Percentiles rank a stretch among this genome's conserved stretches.
Evolutionary conservation across 495 filamentous ascomycete genomes (phyloP).

Genomic region (Aspergillus cavernicola): DNA sequence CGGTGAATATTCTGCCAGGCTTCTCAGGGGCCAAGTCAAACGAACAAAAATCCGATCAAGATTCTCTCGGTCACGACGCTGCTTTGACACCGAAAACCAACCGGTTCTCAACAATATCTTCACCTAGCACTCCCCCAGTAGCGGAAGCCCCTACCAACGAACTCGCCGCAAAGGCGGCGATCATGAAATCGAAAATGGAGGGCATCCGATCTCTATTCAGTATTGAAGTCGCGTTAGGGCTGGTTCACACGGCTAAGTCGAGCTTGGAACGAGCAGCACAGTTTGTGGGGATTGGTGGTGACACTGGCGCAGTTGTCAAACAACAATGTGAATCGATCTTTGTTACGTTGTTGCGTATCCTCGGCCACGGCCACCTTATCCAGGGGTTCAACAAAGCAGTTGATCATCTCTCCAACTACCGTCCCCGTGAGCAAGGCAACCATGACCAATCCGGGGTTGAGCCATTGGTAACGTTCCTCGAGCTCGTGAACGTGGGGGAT

Average conservation of each 20-base stretch:
- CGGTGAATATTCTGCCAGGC: slow-evolving; percentile 80
- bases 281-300: slow-evolving; percentile 74
- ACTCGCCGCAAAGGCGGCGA: slow-evolving; percentile 88
- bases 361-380: slow-evolving; percentile 85
- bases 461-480: slow-evolving; percentile 91
- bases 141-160: slow-evolving; percentile 79
- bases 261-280: slow-evolving; percentile 80
- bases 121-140: slow-evolving; percentile 45
- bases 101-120: slow-evolving; percentile 49
- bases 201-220: slow-evolving; percentile 93
- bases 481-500: slow-evolving; percentile 97
- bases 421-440: slow-evolving; percentile 78
- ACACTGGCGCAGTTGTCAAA: slow-evolving; percentile 76
- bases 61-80: slow-evolving; percentile 28
- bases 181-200: slow-evolving; percentile 92
- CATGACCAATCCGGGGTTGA: slow-evolving; percentile 71
- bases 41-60: slow-evolving; percentile 32
- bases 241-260: slow-evolving; percentile 88
- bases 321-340: slow-evolving; percentile 92
- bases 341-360: slow-evolving; percentile 72
- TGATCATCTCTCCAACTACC: slow-evolving; percentile 84
- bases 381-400: slow-evolving; percentile 89
- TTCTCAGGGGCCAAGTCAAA: slow-evolving; percentile 51
- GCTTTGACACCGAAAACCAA: slow-evolving; percentile 44
- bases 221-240: slow-evolving; percentile 85